Evolutionary conservation across 495 filamentous ascomycete species (phyloP), one percentile per base, ranked within the genome.

Genomic region (Parathielavia hyrcaniae): DNA sequence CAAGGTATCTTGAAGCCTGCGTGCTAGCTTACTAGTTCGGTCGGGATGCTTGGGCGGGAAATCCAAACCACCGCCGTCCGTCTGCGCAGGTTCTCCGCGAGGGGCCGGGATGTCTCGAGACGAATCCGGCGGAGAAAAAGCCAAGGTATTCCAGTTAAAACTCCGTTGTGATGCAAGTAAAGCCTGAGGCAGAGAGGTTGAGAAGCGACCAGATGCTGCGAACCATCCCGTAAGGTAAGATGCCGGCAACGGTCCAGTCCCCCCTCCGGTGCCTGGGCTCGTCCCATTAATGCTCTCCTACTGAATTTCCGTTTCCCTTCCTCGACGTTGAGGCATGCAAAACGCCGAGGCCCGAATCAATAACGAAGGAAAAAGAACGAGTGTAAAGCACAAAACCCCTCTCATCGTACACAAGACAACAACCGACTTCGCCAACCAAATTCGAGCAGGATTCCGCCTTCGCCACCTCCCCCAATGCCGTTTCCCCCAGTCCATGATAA

Each of bases 401-500:
- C 19, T 60, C 67, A 67, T 65, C 67, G 60, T 67, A 67, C 67
- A 69, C 45, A 62, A 50, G 22, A 58, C 50, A 60, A 60, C 57
- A 38, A 52, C 58, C 50, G 19, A 51, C 61, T 58, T 60, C 57
- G 61, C 61, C 51, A n/a, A 49, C 39, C 30, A 58, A 64, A 61
- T 48, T 59, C 55, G 48, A 63, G 51, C 61, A 36, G 34, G 30
- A 60, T 56, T 55, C 61, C 57, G 19, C 48, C 59, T 60, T 48
- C 56, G 46, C 55, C 55, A 30, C 26, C n/a, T 1, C 20, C 13
- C 62, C 59, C 55, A 57, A 70, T 70, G 67, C 67, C 67, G 12
- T 59, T 61, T 55, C 63, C 61, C 63, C 60, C 30, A 35, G 63
- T 58, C 69, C 66, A 63, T 67, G 63, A 68, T 58, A 50, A 68